Evolutionary conservation across 495 filamentous ascomycete genomes (phyloP).

Genomic region (Astrothelium macrocarpum): DNA sequence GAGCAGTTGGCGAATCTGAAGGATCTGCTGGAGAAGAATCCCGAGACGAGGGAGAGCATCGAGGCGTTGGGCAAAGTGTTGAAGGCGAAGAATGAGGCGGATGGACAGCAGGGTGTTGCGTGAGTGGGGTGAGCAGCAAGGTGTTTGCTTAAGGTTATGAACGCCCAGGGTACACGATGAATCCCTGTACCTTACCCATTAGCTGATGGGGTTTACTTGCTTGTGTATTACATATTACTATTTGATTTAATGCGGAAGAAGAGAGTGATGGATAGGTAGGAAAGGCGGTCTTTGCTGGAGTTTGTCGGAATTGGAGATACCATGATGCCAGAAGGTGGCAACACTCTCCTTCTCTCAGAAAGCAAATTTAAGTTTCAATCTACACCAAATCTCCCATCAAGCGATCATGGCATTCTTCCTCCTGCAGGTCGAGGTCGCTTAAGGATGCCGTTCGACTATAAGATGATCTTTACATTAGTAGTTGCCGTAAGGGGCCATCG

Average conservation of each 20-base stretch:
- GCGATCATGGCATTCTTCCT: too few relatives aligned
- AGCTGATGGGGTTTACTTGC: too few relatives aligned
- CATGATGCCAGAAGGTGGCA: background rate
- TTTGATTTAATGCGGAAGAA: background rate
- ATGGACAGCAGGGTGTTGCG: background rate
- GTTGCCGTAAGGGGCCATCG: too few relatives aligned
- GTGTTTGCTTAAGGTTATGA: too few relatives aligned
- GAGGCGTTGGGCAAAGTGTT: conserved; percentile 16
- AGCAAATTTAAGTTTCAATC: background rate
- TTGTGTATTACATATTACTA: background rate
- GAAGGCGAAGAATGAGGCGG: conserved; percentile 7
- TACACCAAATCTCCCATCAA: too few relatives aligned
- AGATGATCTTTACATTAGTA: too few relatives aligned
- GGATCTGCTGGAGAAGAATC: conserved; percentile 24
- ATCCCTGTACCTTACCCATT: too few relatives aligned
- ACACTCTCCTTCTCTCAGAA: background rate
- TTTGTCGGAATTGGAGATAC: background rate
- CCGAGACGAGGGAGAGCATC: conserved; percentile 22
- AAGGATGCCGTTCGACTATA: too few relatives aligned
- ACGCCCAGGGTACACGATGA: too few relatives aligned
- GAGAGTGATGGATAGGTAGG: background rate
- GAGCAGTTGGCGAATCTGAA: conserved; percentile 24
- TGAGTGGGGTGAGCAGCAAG: background rate
- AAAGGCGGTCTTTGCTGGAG: background rate
- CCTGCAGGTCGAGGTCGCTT: too few relatives aligned